Evolutionary conservation across 495 filamentous ascomycete genomes (phyloP).

Genomic region (Penicillium ochrochloron): DNA sequence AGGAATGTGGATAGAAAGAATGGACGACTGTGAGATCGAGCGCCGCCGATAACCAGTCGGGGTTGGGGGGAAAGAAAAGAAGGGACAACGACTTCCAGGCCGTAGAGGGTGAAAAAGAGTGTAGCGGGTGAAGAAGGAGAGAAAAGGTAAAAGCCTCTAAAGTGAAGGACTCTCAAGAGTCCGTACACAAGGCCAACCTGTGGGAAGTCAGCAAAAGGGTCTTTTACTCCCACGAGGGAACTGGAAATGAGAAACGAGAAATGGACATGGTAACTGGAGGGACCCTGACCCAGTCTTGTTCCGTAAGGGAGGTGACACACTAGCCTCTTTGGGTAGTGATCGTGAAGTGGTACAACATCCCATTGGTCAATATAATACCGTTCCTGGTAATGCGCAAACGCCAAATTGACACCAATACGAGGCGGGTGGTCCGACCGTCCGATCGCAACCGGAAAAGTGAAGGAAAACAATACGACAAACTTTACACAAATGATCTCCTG

Average conservation of each 20-base stretch:
- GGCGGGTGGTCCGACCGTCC: conserved; percentile 3
- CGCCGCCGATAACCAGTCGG: conserved; percentile 32
- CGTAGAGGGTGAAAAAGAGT: conserved; percentile 23
- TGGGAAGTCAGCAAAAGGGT: not conserved
- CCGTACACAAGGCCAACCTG: not conserved
- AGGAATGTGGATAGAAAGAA: conserved; percentile 42
- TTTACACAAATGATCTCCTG: not conserved
- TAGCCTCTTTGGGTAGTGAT: conserved; percentile 19
- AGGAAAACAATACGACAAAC: not conserved
- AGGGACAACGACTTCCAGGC: conserved; percentile 39
- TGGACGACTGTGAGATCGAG: conserved; percentile 35
- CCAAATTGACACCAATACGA: conserved; percentile 21
- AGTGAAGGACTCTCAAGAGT: not conserved
- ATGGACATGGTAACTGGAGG: not conserved
- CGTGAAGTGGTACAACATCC: not conserved
- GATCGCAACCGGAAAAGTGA: not conserved
- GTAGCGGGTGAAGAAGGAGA: conserved; percentile 6
- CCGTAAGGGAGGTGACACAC: not conserved
- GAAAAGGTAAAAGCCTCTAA: conserved; percentile 10
- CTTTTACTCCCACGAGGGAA: not conserved
- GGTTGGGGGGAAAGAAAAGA: conserved; percentile 27
- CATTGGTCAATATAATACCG: conserved; percentile 20
- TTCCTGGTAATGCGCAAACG: conserved; percentile 23
- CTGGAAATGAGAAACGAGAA: conserved; percentile 10
- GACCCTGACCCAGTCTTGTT: conserved; percentile 24